Base-by-base conservation (phyloP, 768 basidiomycete genomes). In the Pulveroboletus sp. region DNA sequence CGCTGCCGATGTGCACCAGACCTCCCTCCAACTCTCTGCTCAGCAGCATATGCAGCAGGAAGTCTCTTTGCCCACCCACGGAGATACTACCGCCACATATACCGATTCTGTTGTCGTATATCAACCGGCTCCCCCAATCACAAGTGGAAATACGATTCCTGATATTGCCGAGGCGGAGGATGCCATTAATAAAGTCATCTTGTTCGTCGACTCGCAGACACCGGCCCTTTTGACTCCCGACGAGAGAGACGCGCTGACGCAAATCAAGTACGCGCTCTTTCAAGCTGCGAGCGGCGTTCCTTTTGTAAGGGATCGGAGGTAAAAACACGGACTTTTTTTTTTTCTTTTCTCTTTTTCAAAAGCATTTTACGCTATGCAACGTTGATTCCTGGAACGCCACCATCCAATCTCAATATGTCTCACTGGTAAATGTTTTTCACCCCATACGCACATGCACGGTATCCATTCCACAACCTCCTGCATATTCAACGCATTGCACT, bases 181-280 rank as follows among this genome's bases (percentile, higher is more conserved):
- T 10, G 76, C 80, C 21, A 63, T 84, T 44, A 74, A 79, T 60
- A 78, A 69, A 53, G 69, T 85, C 48, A 72, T 84, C 52, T 37
- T 66, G 12, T 85, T 75, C 51, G 61, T 84, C 52, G 78, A 83
- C 60, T 65, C 70, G 27, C 70, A 69, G 40, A 55, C 60, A 34
- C 62, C 62, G 9, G 38, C 57, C 19, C 52, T 71, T 7, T 49
- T 74, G 52, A 63, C 60, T 33, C 42, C 47, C 8, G 65, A 59
- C 43, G 76, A 76, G 56, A 73, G 72, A 38, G 63, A 63, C 42
- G 61, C 61, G 23, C 76, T 84, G 36, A 53, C 63, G 17, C 69
- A 73, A 40, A 70, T 84, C 57, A 82, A 81, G 64, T 70, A 65
- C 43, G 75, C 74, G 17, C 69, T 84, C 48, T 81, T 82, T 59